Evolutionary conservation across 345 rosid species (phyloP), one percentile per base, ranked within the genome.

Genomic region (Psidium friedrichsthalianum): DNA sequence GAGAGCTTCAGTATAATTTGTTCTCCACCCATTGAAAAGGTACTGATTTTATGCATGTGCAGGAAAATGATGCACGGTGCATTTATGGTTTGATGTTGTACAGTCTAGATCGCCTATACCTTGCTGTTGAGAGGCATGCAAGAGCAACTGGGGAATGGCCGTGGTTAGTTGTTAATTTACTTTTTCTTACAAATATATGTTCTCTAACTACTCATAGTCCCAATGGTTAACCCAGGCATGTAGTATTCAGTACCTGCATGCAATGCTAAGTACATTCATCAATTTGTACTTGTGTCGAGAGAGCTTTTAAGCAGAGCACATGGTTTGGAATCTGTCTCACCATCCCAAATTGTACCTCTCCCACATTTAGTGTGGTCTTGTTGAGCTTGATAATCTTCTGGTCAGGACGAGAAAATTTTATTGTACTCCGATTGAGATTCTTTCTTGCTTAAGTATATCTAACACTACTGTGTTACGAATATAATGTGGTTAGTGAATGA

Each of bases 71-170:
- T 54, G 95, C 98, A 10, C 94, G 88, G 76, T 90, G 93, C 90
- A 93, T 91, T 92, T 94, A 90, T 83, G 99, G 99, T 27, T 86
- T 97, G 91, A 88, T 94, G 87, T 87, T 95, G 36, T 95, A 94
- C 88, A 90, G 88, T 90, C 93, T 97, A 80, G 95, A 94, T 85
- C 90, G 98, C 85, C 87, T 95, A 51, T 92, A 90, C 83, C 92
- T 86, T 86, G 96, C 97, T 51, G 95, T 93, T 52, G 92, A 94
- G 91, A 84, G 91, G 58, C 96, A 95, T 85, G 99, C 98, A 83
- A 89, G 88, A 88, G 91, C 90, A 85, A 94, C 96, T 42, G 98
- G 94, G 27, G 99, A 95, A 92, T 97, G 98, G 98, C 91, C 92
- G 57, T 90, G 92, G 98, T 97, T 80, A 85, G 98, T 93, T 74